Evolutionary conservation across 2,329 filamentous ascomycete species (phyloP), one percentile per base, ranked within the genome.

Genomic region (Neonectria coccinea): DNA sequence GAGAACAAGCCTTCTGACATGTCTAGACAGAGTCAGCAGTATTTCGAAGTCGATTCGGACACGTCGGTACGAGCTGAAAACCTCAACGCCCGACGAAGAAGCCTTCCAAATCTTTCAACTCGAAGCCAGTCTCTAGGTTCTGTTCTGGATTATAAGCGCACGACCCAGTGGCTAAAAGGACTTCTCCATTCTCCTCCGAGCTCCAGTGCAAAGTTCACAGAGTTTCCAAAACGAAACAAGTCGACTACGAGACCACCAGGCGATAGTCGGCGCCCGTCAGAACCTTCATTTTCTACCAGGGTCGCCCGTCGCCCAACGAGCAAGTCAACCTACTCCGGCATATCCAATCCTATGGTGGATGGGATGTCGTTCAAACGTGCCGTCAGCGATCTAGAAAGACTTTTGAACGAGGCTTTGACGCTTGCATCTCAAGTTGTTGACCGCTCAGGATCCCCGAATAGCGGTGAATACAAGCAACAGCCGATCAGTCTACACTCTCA

Each of bases 401-500:
- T 86, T 18, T 70, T 86, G 6, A 79, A 76, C 33, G 83, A 86
- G 70, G 82, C 83, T 11, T 68, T 85, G 9, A 73, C 77, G 2
- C 72, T 85, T 45, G 83, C 82, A 11, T 77, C 79, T 18, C 77
- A 82, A 55, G 79, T 77, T 11, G 75, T 79, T 5, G 77, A 79
- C 33, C 72, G 66, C 11, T 74, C 79, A 16, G 73, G 77, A 39
- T 61, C 56, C 31, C 29, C 66, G 39, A 48, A 56, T 27, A 55
- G 53, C 27, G 56, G 62, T 36, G 47, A 65, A 22, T 18, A 69
- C 27, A 62, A 65, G 51, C 68, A 59, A n/a, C 62, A 62, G 7
- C 70, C 60, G 4, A 56, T 59, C 11, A 68, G 59, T n/a, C 33
- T 56, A 7, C 51, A 65, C n/a, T 64, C 67, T 16, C 56, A 57